Evolutionary conservation across 2,329 filamentous ascomycete species (phyloP).

Genomic region (Microsporum audouinii): DNA sequence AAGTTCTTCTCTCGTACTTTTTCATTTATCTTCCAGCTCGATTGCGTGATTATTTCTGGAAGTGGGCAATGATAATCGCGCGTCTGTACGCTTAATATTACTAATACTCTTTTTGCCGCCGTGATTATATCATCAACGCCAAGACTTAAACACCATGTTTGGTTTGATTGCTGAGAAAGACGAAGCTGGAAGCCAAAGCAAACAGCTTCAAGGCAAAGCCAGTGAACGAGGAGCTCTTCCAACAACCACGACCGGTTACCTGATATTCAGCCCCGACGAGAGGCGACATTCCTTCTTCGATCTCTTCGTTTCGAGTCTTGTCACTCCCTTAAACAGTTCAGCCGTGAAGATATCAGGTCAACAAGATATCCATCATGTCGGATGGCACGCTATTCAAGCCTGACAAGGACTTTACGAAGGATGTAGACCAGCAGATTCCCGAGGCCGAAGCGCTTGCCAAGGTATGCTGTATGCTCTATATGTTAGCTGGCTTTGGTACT

Average conservation of each 20-base stretch:
- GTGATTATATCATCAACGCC: background rate
- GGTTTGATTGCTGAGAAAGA: background rate
- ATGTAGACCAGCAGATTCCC: conserved; percentile 81
- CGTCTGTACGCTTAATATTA: background rate
- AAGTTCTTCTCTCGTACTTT: background rate
- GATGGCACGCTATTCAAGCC: conserved; percentile 71
- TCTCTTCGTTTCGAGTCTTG: background rate
- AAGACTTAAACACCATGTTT: background rate
- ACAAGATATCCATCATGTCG: conserved; percentile 51
- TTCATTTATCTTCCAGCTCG: background rate
- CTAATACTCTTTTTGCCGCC: background rate
- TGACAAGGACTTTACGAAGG: conserved; percentile 98
- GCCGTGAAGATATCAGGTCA: background rate
- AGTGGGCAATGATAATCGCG: background rate
- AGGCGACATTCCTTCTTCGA: background rate
- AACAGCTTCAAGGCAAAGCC: background rate
- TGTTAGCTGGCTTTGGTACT: conserved; percentile 9
- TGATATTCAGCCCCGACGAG: background rate
- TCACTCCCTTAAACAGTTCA: background rate
- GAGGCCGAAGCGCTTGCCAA: conserved; percentile 83
- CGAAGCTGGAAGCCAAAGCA: background rate
- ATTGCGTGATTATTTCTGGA: conserved; percentile 1
- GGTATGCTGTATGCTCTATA: conserved; percentile 38
- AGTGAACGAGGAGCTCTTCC: background rate
- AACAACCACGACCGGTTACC: background rate